Conservation (phyloP, 2,329 filamentous ascomycete species). For the Claviceps purpurea region DNA sequence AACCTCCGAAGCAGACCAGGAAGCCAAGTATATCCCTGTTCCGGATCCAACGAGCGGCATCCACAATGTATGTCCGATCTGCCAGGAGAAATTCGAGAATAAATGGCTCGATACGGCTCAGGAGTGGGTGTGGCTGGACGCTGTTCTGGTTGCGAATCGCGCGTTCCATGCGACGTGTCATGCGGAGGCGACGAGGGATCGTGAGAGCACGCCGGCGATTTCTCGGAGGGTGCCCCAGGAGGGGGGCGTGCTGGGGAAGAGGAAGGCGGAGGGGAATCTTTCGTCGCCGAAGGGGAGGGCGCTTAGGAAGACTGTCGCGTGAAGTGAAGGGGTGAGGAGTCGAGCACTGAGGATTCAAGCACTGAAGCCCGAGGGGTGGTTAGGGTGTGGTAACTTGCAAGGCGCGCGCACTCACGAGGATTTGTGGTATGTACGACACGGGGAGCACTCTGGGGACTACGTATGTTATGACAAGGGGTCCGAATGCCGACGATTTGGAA, state of each 20-base stretch:
- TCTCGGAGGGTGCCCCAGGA: constrained; percentile 35
- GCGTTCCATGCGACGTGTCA: constrained; percentile 88
- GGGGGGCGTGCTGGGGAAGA: constrained; percentile 56
- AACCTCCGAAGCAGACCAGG: constrained; percentile 24
- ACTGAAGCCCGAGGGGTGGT: constrained; percentile 18
- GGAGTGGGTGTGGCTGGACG: constrained; percentile 95
- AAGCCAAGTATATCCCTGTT: constrained; percentile 63
- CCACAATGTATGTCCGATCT: constrained; percentile 79
- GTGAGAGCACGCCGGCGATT: constrained; percentile 29
- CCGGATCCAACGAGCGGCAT: constrained; percentile 64
- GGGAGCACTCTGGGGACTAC: too few species aligned
- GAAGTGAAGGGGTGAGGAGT: too few species aligned
- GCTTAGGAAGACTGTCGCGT: constrained; percentile 14
- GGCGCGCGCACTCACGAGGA: too few species aligned
- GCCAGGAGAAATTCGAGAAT: constrained; percentile 87
- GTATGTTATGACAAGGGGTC: constrained; percentile 8
- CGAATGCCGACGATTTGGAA: not conserved
- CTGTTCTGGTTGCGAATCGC: constrained; percentile 60
- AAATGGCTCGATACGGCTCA: constrained; percentile 86
- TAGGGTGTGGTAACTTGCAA: too few species aligned
- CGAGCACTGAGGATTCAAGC: constrained; percentile 13
- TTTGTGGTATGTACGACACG: too few species aligned
- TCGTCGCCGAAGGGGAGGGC: constrained; percentile 23
- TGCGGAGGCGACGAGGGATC: constrained; percentile 62
- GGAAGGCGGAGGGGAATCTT: constrained; percentile 54